phyloP scores from a whole-genome alignment of 345 rosid genomes.

The Draba incana region DNA sequence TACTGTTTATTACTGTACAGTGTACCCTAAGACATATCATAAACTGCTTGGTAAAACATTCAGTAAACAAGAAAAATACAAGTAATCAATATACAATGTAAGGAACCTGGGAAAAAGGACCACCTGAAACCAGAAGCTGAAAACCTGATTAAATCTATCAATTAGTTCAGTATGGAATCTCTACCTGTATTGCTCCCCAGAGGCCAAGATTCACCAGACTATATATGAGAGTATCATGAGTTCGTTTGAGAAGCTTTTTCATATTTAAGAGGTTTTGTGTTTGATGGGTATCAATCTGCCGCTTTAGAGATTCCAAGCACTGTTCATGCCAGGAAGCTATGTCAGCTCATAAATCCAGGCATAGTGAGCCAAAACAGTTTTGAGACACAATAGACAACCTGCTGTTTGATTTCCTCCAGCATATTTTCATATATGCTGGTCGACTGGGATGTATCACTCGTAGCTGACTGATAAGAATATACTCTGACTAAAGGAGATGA shows the following conservation, averaged over 20 bases:
- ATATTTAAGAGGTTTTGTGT: conserved; percentile 50
- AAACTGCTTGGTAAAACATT: conserved; percentile 25
- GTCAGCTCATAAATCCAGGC: conserved; percentile 29
- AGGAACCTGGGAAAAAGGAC: conserved; percentile 13
- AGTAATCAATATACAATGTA: conserved; percentile 11
- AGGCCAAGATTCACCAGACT: conserved; percentile 76
- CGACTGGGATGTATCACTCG: conserved; percentile 42
- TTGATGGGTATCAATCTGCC: conserved; percentile 52
- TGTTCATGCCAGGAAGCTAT: conserved; percentile 49
- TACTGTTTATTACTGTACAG: not conserved
- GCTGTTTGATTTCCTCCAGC: conserved; percentile 61
- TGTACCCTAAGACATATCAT: conserved; percentile 23
- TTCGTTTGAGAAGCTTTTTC: conserved; percentile 56
- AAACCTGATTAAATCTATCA: conserved; percentile 23
- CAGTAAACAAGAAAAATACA: conserved; percentile 28
- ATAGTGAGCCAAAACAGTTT: conserved; percentile 32
- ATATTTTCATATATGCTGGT: conserved; percentile 36
- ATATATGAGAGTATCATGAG: conserved; percentile 70
- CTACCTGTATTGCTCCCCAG: conserved; percentile 82
- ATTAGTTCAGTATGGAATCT: conserved; percentile 26
- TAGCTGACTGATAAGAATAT: conserved; percentile 58
- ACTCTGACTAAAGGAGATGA: conserved; percentile 73
- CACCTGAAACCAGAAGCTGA: conserved; percentile 20
- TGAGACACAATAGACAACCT: conserved; percentile 47
- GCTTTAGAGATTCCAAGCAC: conserved; percentile 62